These are phyloP conservation scores for Saturnispora ahearnii DNA, from an alignment of 805 yeast genomes.

Conservation along the genomic window DNA sequence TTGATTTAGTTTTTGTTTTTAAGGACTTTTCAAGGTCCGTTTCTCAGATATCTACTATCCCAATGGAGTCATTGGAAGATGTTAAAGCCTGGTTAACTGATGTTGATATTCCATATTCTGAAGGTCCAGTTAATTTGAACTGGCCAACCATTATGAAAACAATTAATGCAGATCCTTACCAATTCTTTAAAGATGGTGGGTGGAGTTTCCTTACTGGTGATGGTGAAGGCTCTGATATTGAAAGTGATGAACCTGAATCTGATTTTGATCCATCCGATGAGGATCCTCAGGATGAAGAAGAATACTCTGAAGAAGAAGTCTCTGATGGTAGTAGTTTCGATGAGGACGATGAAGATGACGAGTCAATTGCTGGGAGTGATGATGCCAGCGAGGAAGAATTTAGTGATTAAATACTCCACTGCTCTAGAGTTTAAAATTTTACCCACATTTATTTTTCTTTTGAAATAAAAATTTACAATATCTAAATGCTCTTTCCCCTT, in stretches of 20 bases:
- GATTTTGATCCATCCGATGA: slow-evolving; percentile 59
- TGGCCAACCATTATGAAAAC: slow-evolving; percentile 97
- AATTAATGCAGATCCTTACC: slow-evolving; percentile 83
- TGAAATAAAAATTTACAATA: not conserved
- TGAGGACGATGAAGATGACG: slow-evolving; percentile 17
- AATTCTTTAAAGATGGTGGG: slow-evolving; percentile 90
- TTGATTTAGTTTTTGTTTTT: slow-evolving; percentile 92
- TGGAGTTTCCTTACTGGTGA: slow-evolving; percentile 91
- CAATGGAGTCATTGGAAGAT: slow-evolving; percentile 84
- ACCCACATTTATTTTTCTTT: not conserved
- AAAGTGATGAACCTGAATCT: slow-evolving; percentile 57
- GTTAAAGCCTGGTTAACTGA: slow-evolving; percentile 97
- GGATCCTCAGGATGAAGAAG: slow-evolving; percentile 48
- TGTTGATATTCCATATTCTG: slow-evolving; percentile 90
- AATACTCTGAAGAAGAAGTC: slow-evolving; percentile 26
- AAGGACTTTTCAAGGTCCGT: slow-evolving; percentile 85
- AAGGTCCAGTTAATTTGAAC: slow-evolving; percentile 90
- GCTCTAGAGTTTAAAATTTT: too few species aligned
- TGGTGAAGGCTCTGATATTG: slow-evolving; percentile 67
- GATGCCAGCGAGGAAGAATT: slow-evolving; percentile 20
- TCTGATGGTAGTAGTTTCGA: slow-evolving; percentile 17
- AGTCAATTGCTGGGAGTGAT: slow-evolving; percentile 10
- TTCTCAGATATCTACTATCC: slow-evolving; percentile 88
- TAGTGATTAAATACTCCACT: not conserved
- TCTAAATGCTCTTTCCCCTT: not conserved